These are phyloP conservation scores for Phytophthora sp. DNA, from an alignment of 352 stramenopile genomes.

Conservation along the genomic window DNA sequence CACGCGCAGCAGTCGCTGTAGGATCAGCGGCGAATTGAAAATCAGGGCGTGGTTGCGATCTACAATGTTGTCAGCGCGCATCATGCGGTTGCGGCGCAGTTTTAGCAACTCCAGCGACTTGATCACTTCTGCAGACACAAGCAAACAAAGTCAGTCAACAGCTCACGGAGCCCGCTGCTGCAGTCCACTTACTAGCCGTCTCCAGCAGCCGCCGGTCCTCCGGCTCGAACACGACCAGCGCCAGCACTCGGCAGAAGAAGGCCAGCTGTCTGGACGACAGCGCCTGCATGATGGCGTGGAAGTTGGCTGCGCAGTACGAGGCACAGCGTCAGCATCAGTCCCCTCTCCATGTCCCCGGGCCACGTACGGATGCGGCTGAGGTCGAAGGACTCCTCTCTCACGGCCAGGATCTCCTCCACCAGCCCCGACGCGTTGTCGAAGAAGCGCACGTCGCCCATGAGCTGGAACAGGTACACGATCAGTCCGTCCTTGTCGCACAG, in stretches of 20 bases:
- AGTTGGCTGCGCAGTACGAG: constrained; percentile 63
- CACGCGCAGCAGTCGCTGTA: constrained; percentile 75
- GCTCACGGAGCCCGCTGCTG: too few relatives aligned
- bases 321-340: neutral
- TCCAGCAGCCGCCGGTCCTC: constrained; percentile 94
- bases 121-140: constrained; percentile 77
- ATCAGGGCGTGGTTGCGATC: constrained; percentile 95
- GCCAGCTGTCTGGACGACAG: constrained; percentile 93
- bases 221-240: constrained; percentile 95
- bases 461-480: constrained; percentile 94
- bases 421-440: constrained; percentile 92
- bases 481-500: constrained; percentile 87
- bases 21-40: constrained; percentile 78
- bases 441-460: constrained; percentile 88
- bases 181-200: constrained; percentile 76
- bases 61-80: constrained; percentile 84
- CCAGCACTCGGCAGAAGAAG: constrained; percentile 96
- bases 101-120: constrained; percentile 94
- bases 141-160: constrained; percentile 14
- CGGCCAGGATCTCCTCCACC: constrained; percentile 93
- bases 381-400: constrained; percentile 82
- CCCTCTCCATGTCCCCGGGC: neutral
- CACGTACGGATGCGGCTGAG: constrained; percentile 81
- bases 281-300: constrained; percentile 90
- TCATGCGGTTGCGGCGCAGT: constrained; percentile 81